Conservation (phyloP, 331 rosid genomes). For the Erythrophleum ivorense region DNA sequence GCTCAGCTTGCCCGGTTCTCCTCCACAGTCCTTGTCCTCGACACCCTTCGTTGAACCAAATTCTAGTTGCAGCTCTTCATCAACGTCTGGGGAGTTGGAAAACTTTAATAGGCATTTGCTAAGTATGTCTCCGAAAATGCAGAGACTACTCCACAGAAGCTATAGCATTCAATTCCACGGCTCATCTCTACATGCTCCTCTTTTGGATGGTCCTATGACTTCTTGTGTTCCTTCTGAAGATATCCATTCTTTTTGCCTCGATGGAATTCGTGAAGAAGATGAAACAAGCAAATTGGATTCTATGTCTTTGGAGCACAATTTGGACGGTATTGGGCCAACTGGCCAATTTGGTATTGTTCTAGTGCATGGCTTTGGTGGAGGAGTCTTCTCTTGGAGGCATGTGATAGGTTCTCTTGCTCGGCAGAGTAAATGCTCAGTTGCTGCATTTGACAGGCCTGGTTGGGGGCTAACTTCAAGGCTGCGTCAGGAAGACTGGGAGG, state of each 20-base stretch:
- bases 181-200: slow-evolving; percentile 79
- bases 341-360: slow-evolving; percentile 73
- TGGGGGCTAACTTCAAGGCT: slow-evolving; percentile 94
- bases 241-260: slow-evolving; percentile 70
- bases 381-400: slow-evolving; percentile 98
- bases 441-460: slow-evolving; percentile 97
- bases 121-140: slow-evolving; percentile 59
- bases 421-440: slow-evolving; percentile 82
- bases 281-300: slow-evolving; percentile 51
- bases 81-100: slow-evolving; percentile 58
- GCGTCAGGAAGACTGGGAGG: slow-evolving; percentile 87
- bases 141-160: slow-evolving; percentile 70
- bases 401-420: slow-evolving; percentile 81
- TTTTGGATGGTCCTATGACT: slow-evolving; percentile 61
- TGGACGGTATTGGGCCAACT: slow-evolving; percentile 48
- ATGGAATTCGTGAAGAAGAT: slow-evolving; percentile 57
- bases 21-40: slow-evolving; percentile 65
- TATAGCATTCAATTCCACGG: slow-evolving; percentile 85
- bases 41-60: slow-evolving; percentile 55
- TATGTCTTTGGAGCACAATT: slow-evolving; percentile 45
- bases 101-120: slow-evolving; percentile 62
- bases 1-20: slow-evolving; percentile 82
- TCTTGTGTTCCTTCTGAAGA: slow-evolving; percentile 67
- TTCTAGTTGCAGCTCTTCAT: slow-evolving; percentile 54
- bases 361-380: slow-evolving; percentile 98